Conservation (phyloP, 2,329 filamentous ascomycete species). For the Xylariaceae sp. region DNA sequence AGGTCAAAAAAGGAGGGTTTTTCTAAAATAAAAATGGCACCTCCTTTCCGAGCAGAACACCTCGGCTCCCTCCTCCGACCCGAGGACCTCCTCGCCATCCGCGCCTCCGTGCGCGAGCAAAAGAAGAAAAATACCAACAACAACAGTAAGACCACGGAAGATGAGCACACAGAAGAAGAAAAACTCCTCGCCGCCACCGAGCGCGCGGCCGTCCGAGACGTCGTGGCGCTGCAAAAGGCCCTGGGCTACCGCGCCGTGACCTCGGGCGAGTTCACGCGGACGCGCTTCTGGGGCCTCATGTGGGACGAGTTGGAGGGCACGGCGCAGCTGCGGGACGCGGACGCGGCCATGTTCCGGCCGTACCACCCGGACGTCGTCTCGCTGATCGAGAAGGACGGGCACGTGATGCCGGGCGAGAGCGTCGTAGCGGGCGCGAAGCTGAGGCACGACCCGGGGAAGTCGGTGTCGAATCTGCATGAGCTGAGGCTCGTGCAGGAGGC, state of each 20-base stretch:
- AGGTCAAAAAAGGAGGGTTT: too few relatives aligned
- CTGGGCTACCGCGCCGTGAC: constrained; percentile 62
- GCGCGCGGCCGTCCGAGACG: constrained; percentile 58
- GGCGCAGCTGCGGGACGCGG: constrained; percentile 43
- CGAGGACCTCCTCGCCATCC: constrained; percentile 55
- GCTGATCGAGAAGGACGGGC: constrained; percentile 46
- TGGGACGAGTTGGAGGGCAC: constrained; percentile 51
- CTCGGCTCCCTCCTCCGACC: constrained; percentile 70
- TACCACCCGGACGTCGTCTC: constrained; percentile 52
- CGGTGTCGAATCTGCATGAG: constrained; percentile 45
- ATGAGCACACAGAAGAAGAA: constrained; percentile 50
- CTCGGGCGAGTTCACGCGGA: constrained; percentile 63
- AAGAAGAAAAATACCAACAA: constrained; percentile 39
- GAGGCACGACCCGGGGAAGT: constrained; percentile 36
- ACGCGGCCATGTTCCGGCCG: constrained; percentile 46
- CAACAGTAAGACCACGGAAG: too few relatives aligned
- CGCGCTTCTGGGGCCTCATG: constrained; percentile 47
- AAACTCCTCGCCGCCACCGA: constrained; percentile 51
- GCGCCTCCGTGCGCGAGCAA: constrained; percentile 56
- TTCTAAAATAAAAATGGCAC: constrained; percentile 23
- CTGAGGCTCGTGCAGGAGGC: constrained; percentile 42
- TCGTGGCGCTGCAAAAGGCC: constrained; percentile 63
- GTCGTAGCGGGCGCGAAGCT: constrained; percentile 48
- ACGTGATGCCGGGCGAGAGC: constrained; percentile 53
- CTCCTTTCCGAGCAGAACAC: constrained; percentile 70